Conservation (phyloP, 177 flowering plant species). For the Vitis hybrid region DNA sequence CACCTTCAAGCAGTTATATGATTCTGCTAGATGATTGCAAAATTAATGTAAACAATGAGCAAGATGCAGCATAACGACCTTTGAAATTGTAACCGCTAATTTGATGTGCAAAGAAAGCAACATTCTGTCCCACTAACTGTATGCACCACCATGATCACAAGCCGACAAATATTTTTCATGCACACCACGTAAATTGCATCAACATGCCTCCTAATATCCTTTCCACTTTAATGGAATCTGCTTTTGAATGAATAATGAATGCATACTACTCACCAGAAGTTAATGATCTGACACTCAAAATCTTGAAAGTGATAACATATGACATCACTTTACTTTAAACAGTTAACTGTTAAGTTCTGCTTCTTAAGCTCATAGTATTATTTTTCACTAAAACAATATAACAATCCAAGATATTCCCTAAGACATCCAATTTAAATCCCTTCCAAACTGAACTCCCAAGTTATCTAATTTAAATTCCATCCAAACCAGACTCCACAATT, state of each 20-base stretch:
- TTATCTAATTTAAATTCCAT: background rate
- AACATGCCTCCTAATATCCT: background rate
- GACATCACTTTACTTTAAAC: background rate
- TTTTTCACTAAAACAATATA: background rate
- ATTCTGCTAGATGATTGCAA: too few species aligned
- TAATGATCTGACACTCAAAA: background rate
- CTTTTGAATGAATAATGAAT: background rate
- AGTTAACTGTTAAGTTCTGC: background rate
- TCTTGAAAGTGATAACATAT: background rate
- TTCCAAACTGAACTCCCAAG: too few species aligned
- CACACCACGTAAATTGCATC: background rate
- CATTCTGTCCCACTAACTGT: background rate
- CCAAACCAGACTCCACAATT: background rate
- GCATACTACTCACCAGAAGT: background rate
- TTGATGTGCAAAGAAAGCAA: background rate
- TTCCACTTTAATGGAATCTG: background rate
- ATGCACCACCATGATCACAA: background rate
- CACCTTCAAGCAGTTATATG: too few species aligned
- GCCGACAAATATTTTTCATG: background rate
- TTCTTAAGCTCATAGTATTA: background rate
- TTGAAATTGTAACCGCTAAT: background rate
- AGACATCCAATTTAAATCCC: background rate
- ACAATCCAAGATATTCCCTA: background rate
- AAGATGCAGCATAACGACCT: background rate
- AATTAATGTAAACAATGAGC: background rate